phyloP scores from a whole-genome alignment of 352 stramenopile genomes.

The Elongisporangium anandrum region DNA sequence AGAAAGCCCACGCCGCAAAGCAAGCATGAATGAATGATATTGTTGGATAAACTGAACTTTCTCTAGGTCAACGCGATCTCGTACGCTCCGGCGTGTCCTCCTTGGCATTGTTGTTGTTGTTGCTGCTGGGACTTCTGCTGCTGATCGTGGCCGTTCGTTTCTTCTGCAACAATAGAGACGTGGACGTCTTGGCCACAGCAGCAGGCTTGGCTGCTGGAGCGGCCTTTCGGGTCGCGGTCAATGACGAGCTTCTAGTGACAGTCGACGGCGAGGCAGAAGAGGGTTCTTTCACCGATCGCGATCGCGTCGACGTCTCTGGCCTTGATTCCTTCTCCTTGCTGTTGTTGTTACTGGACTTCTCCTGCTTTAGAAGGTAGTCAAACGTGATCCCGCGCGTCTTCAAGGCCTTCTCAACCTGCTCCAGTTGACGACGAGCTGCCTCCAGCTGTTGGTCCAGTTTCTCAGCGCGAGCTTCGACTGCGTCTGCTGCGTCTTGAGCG shows the following conservation, averaged over 20 bases:
- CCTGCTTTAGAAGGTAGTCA: constrained; percentile 51
- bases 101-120: constrained; percentile 7
- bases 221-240: neutral
- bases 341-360: constrained; percentile 3
- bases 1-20: constrained; percentile 1
- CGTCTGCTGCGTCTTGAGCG: constrained; percentile 41
- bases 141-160: neutral
- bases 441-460: constrained; percentile 29
- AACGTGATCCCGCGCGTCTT: constrained; percentile 61
- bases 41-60: neutral
- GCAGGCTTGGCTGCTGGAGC: neutral
- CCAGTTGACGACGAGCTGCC: constrained; percentile 22
- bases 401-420: constrained; percentile 38
- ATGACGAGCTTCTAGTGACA: neutral
- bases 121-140: constrained; percentile 1
- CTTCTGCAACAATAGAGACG: neutral
- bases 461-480: constrained; percentile 29
- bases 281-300: neutral
- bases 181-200: neutral
- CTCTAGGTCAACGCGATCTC: neutral
- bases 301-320: neutral
- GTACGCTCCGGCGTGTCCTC: neutral
- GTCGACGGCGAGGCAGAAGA: neutral
- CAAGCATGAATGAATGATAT: neutral
- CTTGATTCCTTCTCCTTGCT: neutral